Base-by-base conservation (phyloP, 202 grass and related monocot species). In the Eragrostis tef region DNA sequence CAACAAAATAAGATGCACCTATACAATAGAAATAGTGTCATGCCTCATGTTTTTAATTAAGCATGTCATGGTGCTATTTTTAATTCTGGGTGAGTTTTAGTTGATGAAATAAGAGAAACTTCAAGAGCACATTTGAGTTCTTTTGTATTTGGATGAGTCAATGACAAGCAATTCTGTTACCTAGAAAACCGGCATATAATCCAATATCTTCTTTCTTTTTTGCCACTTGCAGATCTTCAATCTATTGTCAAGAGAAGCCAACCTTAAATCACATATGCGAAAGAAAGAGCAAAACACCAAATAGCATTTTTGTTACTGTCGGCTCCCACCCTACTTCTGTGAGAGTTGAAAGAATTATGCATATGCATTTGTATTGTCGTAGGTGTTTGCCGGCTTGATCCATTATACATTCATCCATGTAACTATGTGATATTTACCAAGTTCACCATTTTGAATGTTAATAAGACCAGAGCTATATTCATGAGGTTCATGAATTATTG, bases 101-200 rank as follows among this genome's bases (percentile, higher is more conserved):
- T 46, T 46, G 5, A 25, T 49, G n/a, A 52, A 74, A 22, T 44
- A 6, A 69, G 5, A 45, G 48, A 19, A 43, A 53, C 19, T 5
- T 0, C 0, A 43, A 22, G 10, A 13, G n/a, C 2, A 12, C 41
- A 9, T 43, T 53, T 13, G 21, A 54, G 0, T 44, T 13, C 7
- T 22, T 26, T 2, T 74, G 22, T 6, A 45, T 45, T 42, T 72
- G 0, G 6, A 15, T 26, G 26, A 80, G 0, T 66, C 2, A 13
- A 6, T 22, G 39, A 34, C 9, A 14, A n/a, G 10, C 12, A 64
- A 0, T 13, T 46, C 68, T 74, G 61, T 81, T 79, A 97, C 94
- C 87, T 46, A 97, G 77, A 85, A 97, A 86, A 44, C 94, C 90
- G 77, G 94, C 90, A 71, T 93, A 97, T 31, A 93, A 84, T 79